A percentile compares a stretch with the other conserved stretches of the same genome.
Conservation (phyloP, 345 rosid genomes). For the sweet orange (Citrus sinensis) region DNA sequence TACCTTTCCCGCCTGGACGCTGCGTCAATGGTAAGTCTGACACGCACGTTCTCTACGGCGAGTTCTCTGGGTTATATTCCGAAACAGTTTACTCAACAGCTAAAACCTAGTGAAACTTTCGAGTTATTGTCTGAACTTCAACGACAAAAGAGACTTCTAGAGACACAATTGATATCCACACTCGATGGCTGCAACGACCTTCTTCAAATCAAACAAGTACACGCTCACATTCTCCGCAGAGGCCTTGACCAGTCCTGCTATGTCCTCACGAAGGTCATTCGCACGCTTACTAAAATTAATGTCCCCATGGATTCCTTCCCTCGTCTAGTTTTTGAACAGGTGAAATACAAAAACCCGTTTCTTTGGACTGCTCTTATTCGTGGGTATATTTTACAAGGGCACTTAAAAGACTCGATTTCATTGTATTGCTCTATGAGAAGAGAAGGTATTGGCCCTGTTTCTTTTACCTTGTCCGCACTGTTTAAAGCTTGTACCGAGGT, state of each 20-base stretch:
- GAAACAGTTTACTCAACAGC: constrained; percentile 23
- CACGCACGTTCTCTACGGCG: constrained; percentile 25
- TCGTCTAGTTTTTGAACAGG: constrained; percentile 48
- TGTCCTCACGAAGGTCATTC: constrained; percentile 67
- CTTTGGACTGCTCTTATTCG: constrained; percentile 74
- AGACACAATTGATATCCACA: constrained; percentile 38
- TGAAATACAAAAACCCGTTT: constrained; percentile 58
- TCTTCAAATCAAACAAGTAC: constrained; percentile 53
- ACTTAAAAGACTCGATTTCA: constrained; percentile 30
- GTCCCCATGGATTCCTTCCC: constrained; percentile 53
- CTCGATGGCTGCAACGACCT: constrained; percentile 46
- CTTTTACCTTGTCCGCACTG: constrained; percentile 78
- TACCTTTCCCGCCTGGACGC: neutral
- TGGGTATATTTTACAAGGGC: constrained; percentile 48
- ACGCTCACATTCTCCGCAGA: constrained; percentile 40
- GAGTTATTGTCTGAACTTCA: constrained; percentile 21
- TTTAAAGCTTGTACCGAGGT: constrained; percentile 51
- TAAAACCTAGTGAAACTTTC: constrained; percentile 10
- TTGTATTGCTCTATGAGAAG: constrained; percentile 53
- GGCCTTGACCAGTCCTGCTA: constrained; percentile 56
- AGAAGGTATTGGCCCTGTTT: constrained; percentile 46
- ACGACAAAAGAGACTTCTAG: constrained; percentile 24
- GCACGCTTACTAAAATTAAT: constrained; percentile 47
- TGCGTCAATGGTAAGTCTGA: constrained; percentile 25
- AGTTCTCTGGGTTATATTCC: constrained; percentile 16